A percentile compares a stretch with the other conserved stretches of the same genome.
These are phyloP conservation scores for Podila epicladia DNA, from an alignment of 192 early-diverging fungal species.

Conservation along the genomic window DNA sequence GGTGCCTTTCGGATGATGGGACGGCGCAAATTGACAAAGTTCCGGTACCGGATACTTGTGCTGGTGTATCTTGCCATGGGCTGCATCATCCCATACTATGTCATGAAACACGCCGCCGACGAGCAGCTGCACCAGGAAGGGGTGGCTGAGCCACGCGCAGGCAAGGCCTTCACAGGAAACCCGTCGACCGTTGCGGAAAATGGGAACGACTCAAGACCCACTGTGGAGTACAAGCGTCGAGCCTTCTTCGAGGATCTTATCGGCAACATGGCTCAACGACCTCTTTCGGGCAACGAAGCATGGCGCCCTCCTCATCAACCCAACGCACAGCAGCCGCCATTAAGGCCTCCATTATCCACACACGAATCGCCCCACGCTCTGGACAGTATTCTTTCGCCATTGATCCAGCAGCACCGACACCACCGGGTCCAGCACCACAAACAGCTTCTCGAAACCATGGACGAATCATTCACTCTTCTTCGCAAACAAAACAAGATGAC, in stretches of 20 bases:
- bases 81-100: conserved; percentile 45
- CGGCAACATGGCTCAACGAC: background rate
- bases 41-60: conserved; percentile 20
- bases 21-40: conserved; percentile 19
- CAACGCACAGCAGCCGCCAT: background rate
- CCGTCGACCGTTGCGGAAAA: background rate
- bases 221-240: conserved; percentile 15
- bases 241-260: conserved; percentile 28
- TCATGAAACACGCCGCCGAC: conserved; percentile 43
- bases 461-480: background rate
- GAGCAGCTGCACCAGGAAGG: conserved; percentile 12
- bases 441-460: conserved; percentile 8
- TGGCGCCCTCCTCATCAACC: background rate
- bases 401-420: background rate
- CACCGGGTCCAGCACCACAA: background rate
- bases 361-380: background rate
- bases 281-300: background rate
- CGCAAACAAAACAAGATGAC: conserved; percentile 2
- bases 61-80: conserved; percentile 24
- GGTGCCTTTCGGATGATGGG: conserved; percentile 27
- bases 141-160: background rate
- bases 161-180: background rate
- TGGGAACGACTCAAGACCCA: background rate
- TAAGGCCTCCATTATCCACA: background rate
- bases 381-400: background rate